A percentile compares a stretch with the other conserved stretches of the same genome.
These are phyloP conservation scores for Tremella mesenterica DNA, from an alignment of 768 basidiomycete genomes.

Conservation along the genomic window DNA sequence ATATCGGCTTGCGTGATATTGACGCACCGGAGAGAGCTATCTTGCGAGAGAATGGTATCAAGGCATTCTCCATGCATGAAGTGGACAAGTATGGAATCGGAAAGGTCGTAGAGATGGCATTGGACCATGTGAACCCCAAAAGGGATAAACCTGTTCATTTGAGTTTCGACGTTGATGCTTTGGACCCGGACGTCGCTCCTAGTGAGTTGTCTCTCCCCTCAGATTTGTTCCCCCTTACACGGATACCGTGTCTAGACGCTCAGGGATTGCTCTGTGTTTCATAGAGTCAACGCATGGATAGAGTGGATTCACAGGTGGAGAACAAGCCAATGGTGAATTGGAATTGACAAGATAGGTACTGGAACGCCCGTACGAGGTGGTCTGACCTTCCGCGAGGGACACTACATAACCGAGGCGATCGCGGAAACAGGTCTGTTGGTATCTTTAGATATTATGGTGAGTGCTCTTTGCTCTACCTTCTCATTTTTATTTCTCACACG, in stretches of 20 bases:
- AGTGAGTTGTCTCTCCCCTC: constrained; percentile 46
- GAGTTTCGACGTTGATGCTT: constrained; percentile 90
- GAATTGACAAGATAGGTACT: constrained; percentile 28
- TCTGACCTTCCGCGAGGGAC: constrained; percentile 81
- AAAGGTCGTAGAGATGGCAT: constrained; percentile 88
- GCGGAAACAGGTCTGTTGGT: constrained; percentile 88
- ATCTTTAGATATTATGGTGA: constrained; percentile 84
- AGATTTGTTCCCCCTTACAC: background rate
- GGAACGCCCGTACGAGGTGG: constrained; percentile 74
- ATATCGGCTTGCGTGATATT: constrained; percentile 91
- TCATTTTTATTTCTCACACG: background rate
- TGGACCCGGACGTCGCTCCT: constrained; percentile 92
- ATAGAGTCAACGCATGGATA: background rate
- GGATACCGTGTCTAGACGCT: too few species aligned
- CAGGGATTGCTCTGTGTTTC: too few species aligned
- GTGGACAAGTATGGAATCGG: constrained; percentile 79
- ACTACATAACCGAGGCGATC: constrained; percentile 90
- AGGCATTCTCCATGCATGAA: constrained; percentile 86
- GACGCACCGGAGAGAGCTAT: constrained; percentile 82
- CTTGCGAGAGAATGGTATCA: constrained; percentile 68
- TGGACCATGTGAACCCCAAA: constrained; percentile 83
- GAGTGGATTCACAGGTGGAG: background rate
- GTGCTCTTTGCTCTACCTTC: constrained; percentile 22
- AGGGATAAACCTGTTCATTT: constrained; percentile 81
- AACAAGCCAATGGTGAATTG: too few species aligned